phyloP scores from a whole-genome alignment of 768 basidiomycete genomes.

The Pisolithus tinctorius region DNA sequence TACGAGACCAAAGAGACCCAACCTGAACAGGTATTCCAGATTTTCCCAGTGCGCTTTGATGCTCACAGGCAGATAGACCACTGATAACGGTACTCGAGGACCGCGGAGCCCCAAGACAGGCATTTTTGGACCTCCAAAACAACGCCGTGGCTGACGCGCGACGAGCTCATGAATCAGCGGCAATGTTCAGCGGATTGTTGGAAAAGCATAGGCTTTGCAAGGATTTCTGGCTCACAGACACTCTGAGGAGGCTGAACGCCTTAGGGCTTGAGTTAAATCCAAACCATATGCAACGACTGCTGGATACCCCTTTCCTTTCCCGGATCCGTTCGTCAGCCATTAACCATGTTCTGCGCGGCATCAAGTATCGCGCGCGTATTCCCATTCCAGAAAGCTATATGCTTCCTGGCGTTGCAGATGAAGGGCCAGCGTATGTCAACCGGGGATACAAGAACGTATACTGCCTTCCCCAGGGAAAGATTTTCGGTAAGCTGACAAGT shows the following conservation, averaged over 20 bases:
- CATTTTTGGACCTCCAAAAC: conserved; percentile 59
- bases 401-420: conserved; percentile 79
- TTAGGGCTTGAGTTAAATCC: conserved; percentile 43
- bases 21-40: conserved; percentile 61
- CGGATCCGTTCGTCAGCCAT: conserved; percentile 55
- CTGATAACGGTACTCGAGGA: conserved; percentile 77
- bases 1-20: conserved; percentile 49
- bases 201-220: conserved; percentile 39
- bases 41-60: background rate
- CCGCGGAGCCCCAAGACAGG: conserved; percentile 51
- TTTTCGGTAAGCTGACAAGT: conserved; percentile 50
- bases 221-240: conserved; percentile 42
- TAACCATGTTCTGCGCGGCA: conserved; percentile 58
- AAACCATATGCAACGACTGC: conserved; percentile 23
- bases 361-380: conserved; percentile 74
- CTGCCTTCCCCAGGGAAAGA: conserved; percentile 46
- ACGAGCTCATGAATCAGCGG: conserved; percentile 53
- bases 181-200: conserved; percentile 43
- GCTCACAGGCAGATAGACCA: conserved; percentile 36
- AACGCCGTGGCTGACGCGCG: conserved; percentile 47
- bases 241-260: conserved; percentile 44
- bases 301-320: conserved; percentile 53
- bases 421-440: conserved; percentile 57
- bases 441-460: conserved; percentile 49
- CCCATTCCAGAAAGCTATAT: conserved; percentile 60